Evolutionary conservation across 768 basidiomycete genomes (phyloP).

Genomic region (Mycena sanguinolenta): DNA sequence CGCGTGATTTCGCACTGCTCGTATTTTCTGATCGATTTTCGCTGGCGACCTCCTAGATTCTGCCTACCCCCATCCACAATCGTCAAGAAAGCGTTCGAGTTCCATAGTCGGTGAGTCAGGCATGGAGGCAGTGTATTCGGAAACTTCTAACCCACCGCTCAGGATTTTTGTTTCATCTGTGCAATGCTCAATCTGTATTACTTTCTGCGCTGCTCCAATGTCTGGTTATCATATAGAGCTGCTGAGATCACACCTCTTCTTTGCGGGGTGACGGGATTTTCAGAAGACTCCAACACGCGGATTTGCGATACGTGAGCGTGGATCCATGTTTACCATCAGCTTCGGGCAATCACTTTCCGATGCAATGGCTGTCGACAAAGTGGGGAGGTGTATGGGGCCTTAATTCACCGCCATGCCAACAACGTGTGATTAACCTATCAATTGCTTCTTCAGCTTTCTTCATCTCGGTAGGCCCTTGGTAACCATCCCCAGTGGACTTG

Average conservation of each 20-base stretch:
- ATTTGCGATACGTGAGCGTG: neutral
- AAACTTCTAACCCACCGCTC: neutral
- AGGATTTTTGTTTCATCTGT: conserved; percentile 19
- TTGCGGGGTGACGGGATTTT: neutral
- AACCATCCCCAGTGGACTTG: conserved; percentile 1
- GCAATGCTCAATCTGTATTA: conserved; percentile 33
- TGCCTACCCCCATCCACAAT: conserved; percentile 32
- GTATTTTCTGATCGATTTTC: conserved; percentile 16
- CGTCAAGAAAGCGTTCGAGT: conserved; percentile 61
- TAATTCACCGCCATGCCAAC: conserved; percentile 24
- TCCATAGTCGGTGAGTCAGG: conserved; percentile 47
- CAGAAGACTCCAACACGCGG: neutral
- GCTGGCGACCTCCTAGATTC: conserved; percentile 22
- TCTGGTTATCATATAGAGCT: no score
- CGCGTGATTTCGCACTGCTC: conserved; percentile 4
- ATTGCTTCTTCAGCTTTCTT: no score
- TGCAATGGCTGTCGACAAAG: no score
- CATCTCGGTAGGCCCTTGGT: conserved; percentile 2
- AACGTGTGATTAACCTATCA: neutral
- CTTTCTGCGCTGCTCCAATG: neutral
- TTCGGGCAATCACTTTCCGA: neutral
- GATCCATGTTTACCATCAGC: neutral
- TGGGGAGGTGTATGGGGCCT: no score
- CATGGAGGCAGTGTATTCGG: neutral
- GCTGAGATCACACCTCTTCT: conserved; percentile 6